phyloP scores from a whole-genome alignment of 768 basidiomycete genomes.

The Xerocomellus amylosporus region DNA sequence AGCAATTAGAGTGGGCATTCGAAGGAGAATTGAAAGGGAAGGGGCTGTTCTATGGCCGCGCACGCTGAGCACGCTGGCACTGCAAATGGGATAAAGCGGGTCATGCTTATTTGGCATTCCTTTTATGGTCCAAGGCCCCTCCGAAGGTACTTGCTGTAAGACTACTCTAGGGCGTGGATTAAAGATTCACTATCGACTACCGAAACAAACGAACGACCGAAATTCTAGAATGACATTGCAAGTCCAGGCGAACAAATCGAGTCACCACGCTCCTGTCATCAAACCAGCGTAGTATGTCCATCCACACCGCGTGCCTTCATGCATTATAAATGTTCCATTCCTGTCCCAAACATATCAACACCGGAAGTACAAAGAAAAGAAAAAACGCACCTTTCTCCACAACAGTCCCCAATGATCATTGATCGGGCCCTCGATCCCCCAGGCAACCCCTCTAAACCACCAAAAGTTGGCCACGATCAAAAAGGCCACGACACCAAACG shows the following conservation, averaged over 20 bases:
- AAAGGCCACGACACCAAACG: slow-evolving; percentile 61
- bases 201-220: not conserved
- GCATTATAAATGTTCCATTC: slow-evolving; percentile 33
- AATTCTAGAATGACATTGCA: not conserved
- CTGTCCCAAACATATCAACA: slow-evolving; percentile 17
- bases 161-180: too few species aligned
- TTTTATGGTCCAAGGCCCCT: slow-evolving; percentile 12
- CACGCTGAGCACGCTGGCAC: slow-evolving; percentile 4
- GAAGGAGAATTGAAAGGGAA: not conserved
- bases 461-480: slow-evolving; percentile 78
- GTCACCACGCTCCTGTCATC: not conserved
- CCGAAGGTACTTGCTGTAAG: not conserved
- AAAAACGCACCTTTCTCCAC: slow-evolving; percentile 63
- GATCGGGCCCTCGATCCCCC: slow-evolving; percentile 89
- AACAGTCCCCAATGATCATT: slow-evolving; percentile 71
- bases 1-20: not conserved
- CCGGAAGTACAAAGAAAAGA: not conserved
- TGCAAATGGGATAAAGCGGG: not conserved
- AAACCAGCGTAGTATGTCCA: not conserved
- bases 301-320: slow-evolving; percentile 1
- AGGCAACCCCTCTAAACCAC: slow-evolving; percentile 91
- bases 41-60: not conserved
- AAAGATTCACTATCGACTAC: not conserved
- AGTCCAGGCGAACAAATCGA: not conserved
- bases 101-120: not conserved